Percentiles rank a stretch among this genome's conserved stretches.
Evolutionary conservation across 768 basidiomycete species (phyloP).

Genomic region (Leccinum longicurvipes): DNA sequence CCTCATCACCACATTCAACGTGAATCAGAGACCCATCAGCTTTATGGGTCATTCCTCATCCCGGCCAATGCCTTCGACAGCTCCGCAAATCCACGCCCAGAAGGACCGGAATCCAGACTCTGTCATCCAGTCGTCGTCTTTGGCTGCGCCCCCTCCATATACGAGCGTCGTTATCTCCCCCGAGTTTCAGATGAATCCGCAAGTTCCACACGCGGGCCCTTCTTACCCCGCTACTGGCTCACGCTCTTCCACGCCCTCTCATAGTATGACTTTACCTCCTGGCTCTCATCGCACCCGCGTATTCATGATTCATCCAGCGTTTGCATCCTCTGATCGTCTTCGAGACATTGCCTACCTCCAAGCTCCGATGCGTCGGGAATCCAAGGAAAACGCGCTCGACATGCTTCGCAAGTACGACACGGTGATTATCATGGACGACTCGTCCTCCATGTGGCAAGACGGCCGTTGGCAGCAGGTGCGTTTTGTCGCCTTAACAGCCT

Average conservation of each 20-base stretch:
- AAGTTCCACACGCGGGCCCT: background rate
- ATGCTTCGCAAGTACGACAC: conserved; percentile 50
- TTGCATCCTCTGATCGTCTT: conserved; percentile 14
- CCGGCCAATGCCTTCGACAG: background rate
- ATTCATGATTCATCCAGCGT: conserved; percentile 22
- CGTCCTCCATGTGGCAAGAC: conserved; percentile 48
- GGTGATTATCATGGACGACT: conserved; percentile 59
- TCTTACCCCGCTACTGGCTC: background rate
- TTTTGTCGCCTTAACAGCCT: background rate
- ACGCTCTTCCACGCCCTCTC: conserved; percentile 3
- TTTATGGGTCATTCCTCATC: conserved; percentile 15
- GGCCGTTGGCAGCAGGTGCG: conserved; percentile 49
- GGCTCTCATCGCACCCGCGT: conserved; percentile 21
- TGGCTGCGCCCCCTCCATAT: conserved; percentile 26
- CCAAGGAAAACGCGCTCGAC: conserved; percentile 30
- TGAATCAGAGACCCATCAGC: no score
- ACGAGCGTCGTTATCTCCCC: conserved; percentile 1
- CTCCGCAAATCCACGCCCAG: conserved; percentile 5
- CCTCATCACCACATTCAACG: no score
- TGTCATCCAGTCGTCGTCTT: conserved; percentile 2
- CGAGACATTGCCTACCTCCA: conserved; percentile 23
- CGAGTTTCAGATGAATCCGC: conserved; percentile 7
- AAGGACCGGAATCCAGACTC: background rate
- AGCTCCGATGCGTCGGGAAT: conserved; percentile 26
- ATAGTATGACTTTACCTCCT: conserved; percentile 20